Percentiles rank a stretch among this genome's conserved stretches.
Evolutionary conservation across 495 filamentous ascomycete genomes (phyloP).

Genomic region (Neurospora sp.): DNA sequence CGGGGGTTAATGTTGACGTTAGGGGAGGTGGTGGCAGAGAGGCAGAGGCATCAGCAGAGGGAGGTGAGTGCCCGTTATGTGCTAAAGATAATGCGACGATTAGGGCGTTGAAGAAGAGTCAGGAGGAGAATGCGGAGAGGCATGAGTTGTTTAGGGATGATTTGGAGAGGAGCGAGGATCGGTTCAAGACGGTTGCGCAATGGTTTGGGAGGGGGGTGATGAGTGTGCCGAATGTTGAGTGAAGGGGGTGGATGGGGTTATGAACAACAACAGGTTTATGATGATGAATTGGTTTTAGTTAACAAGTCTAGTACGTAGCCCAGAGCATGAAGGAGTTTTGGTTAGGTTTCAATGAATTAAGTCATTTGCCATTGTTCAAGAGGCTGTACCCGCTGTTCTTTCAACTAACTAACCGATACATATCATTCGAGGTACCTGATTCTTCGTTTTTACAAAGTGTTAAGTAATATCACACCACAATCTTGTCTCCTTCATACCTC

Average conservation of each 20-base stretch:
- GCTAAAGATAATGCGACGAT: conserved; percentile 76
- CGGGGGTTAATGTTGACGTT: conserved; percentile 14
- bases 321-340: not conserved
- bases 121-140: conserved; percentile 77
- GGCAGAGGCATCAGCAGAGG: conserved; percentile 41
- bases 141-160: conserved; percentile 86
- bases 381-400: too few species aligned
- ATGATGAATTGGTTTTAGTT: not conserved
- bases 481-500: too few species aligned
- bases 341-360: not conserved
- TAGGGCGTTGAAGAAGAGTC: conserved; percentile 69
- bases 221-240: conserved; percentile 36
- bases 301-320: not conserved
- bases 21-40: conserved; percentile 10
- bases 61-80: conserved; percentile 72
- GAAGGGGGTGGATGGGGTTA: not conserved
- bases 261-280: not conserved
- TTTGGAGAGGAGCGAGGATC: conserved; percentile 67
- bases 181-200: conserved; percentile 80
- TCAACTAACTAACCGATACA: too few species aligned
- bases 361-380: not conserved
- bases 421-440: too few species aligned
- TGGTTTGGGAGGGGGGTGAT: conserved; percentile 95
- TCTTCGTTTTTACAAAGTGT: too few species aligned
- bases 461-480: too few species aligned